These are phyloP conservation scores for Trametes coccinea DNA, from an alignment of 768 basidiomycete species.

Conservation along the genomic window DNA sequence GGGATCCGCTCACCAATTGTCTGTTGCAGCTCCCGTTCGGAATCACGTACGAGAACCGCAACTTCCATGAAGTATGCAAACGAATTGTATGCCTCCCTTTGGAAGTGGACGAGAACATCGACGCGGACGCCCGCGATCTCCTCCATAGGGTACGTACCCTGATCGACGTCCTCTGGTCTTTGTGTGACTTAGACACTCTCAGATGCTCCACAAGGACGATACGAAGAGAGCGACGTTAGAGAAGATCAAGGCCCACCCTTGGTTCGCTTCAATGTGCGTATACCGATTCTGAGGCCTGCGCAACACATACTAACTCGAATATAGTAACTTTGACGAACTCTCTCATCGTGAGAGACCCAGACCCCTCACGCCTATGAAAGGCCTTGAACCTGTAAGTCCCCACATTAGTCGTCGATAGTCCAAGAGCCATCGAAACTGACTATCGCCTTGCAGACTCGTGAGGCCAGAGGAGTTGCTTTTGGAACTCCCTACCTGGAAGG, in stretches of 20 bases:
- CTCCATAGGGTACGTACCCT: background rate
- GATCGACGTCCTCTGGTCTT: too few relatives aligned
- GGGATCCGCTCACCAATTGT: background rate
- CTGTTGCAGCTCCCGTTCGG: slow-evolving; percentile 8
- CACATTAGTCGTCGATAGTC: background rate
- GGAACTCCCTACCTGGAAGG: slow-evolving; percentile 2
- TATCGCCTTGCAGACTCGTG: background rate
- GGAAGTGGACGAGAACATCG: slow-evolving; percentile 1
- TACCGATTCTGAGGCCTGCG: background rate
- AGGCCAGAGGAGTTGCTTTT: background rate
- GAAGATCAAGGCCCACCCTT: slow-evolving; percentile 7
- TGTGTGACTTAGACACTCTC: background rate
- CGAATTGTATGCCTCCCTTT: background rate
- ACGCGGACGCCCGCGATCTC: slow-evolving; percentile 1
- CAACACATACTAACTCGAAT: background rate
- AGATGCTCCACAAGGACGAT: slow-evolving; percentile 14
- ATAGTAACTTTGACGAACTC: slow-evolving; percentile 6
- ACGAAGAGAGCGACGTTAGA: background rate
- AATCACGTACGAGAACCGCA: background rate
- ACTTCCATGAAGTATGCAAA: background rate
- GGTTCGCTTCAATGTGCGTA: slow-evolving; percentile 9
- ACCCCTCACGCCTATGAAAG: background rate
- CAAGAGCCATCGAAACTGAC: background rate
- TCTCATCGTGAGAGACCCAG: slow-evolving; percentile 1
- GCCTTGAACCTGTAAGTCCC: slow-evolving; percentile 1